These are phyloP conservation scores for Kodamaea sp. DNA, from an alignment of 1,139 yeast genomes.

Conservation along the genomic window DNA sequence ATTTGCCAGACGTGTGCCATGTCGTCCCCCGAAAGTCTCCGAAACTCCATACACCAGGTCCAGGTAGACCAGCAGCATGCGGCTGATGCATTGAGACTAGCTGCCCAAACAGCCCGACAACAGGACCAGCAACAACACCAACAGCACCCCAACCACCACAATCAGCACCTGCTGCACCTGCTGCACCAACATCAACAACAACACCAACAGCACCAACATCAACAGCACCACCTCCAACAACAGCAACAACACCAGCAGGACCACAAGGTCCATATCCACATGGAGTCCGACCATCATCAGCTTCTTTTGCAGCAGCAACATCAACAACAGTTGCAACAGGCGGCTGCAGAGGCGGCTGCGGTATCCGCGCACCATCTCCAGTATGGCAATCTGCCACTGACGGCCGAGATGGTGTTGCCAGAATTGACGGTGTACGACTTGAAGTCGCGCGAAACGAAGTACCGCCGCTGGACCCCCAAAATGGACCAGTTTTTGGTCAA, in stretches of 20 bases:
- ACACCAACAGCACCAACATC: slow-evolving; percentile 18
- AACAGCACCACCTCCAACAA: slow-evolving; percentile 14
- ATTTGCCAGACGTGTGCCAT: slow-evolving; percentile 8
- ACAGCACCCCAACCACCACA: slow-evolving; percentile 4
- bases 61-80: slow-evolving; percentile 14
- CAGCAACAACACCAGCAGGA: slow-evolving; percentile 11
- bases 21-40: slow-evolving; percentile 9
- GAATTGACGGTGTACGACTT: slow-evolving; percentile 32
- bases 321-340: slow-evolving; percentile 17
- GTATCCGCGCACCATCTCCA: slow-evolving; percentile 9
- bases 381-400: slow-evolving; percentile 3
- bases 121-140: slow-evolving; percentile 10
- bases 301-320: slow-evolving; percentile 12
- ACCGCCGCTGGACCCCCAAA: slow-evolving; percentile 43
- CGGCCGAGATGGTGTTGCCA: slow-evolving; percentile 9
- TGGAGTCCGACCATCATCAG: slow-evolving; percentile 15
- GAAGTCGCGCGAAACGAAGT: slow-evolving; percentile 41
- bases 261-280: slow-evolving; percentile 11
- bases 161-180: slow-evolving; percentile 6
- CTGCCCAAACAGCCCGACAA: slow-evolving; percentile 12
- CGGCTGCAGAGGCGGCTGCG: slow-evolving; percentile 10
- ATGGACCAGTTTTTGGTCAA: slow-evolving; percentile 42
- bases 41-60: slow-evolving; percentile 10
- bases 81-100: slow-evolving; percentile 14
- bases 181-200: slow-evolving; percentile 8